These are phyloP conservation scores for Diaporthe eres DNA, from an alignment of 2,329 filamentous ascomycete genomes.

Conservation along the genomic window DNA sequence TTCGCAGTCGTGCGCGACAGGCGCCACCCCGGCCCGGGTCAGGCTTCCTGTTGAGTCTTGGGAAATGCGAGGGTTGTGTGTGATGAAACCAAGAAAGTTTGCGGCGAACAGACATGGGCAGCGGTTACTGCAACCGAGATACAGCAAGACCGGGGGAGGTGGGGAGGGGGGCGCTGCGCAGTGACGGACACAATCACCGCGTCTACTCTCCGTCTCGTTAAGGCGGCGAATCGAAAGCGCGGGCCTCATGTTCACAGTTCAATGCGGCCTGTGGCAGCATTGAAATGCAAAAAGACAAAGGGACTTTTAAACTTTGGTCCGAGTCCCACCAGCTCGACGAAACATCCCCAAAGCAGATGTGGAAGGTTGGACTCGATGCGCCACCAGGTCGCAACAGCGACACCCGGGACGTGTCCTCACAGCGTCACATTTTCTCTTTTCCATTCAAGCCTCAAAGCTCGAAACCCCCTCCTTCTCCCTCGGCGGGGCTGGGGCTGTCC, in stretches of 20 bases:
- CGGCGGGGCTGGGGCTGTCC: conserved; percentile 3
- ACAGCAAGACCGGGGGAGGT: not conserved
- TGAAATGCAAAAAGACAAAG: not conserved
- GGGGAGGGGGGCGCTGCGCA: not conserved
- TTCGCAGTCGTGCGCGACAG: not conserved
- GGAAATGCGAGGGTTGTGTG: conserved; percentile 6
- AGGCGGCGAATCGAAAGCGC: conserved; percentile 11
- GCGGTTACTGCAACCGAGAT: conserved; percentile 19
- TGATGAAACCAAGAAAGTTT: conserved; percentile 27
- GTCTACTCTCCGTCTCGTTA: not conserved
- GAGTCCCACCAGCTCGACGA: conserved; percentile 25
- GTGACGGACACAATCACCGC: not conserved
- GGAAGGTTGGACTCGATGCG: conserved; percentile 19
- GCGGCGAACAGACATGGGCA: conserved; percentile 16
- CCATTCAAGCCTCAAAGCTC: conserved; percentile 5
- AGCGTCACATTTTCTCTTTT: not conserved
- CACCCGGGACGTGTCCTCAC: conserved; percentile 7
- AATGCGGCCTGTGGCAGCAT: conserved; percentile 4
- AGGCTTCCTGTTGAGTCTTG: conserved; percentile 8
- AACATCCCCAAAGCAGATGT: conserved; percentile 25
- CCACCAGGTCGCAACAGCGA: conserved; percentile 7
- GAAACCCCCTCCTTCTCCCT: not conserved
- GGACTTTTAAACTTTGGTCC: conserved; percentile 16
- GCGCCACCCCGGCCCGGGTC: not conserved
- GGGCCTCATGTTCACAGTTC: not conserved